Conservation (phyloP, 306 rosid species). For the Oemleria cerasiformis region DNA sequence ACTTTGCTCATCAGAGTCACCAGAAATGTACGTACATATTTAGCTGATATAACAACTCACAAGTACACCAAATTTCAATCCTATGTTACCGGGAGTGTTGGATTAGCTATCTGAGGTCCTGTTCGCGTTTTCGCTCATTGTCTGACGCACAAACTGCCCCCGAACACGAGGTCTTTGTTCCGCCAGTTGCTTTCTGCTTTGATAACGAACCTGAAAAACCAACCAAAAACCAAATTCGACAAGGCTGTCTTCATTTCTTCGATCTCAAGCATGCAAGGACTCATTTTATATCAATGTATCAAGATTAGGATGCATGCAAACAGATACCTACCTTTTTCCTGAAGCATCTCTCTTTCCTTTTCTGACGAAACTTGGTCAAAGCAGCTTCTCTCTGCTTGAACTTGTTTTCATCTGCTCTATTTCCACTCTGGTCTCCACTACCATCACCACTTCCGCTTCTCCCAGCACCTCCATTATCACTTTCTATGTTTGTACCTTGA, state of each 20-base stretch:
- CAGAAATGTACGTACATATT: background rate
- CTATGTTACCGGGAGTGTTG: slow-evolving; percentile 18
- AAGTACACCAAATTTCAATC: background rate
- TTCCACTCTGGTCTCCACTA: slow-evolving; percentile 47
- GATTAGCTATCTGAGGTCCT: slow-evolving; percentile 51
- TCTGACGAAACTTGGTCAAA: slow-evolving; percentile 69
- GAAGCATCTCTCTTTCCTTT: slow-evolving; percentile 76
- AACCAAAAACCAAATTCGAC: slow-evolving; percentile 17
- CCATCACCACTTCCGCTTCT: slow-evolving; percentile 65
- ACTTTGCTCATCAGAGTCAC: background rate
- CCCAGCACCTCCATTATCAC: slow-evolving; percentile 44
- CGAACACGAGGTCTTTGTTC: slow-evolving; percentile 70
- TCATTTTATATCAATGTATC: too few relatives aligned
- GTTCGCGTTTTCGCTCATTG: slow-evolving; percentile 43
- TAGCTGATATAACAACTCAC: background rate
- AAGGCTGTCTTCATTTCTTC: background rate
- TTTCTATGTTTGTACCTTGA: slow-evolving; percentile 56
- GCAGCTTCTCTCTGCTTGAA: slow-evolving; percentile 72
- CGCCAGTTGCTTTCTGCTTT: slow-evolving; percentile 66
- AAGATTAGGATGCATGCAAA: background rate
- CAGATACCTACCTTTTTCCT: slow-evolving; percentile 57
- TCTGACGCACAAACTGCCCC: slow-evolving; percentile 67
- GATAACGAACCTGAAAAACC: slow-evolving; percentile 60
- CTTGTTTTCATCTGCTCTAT: slow-evolving; percentile 49
- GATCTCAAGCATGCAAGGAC: background rate